A percentile compares a stretch with the other conserved stretches of the same genome.
These are phyloP conservation scores for Rhodomyrtus psidioides DNA, from an alignment of 441 rosid species.

Conservation along the genomic window DNA sequence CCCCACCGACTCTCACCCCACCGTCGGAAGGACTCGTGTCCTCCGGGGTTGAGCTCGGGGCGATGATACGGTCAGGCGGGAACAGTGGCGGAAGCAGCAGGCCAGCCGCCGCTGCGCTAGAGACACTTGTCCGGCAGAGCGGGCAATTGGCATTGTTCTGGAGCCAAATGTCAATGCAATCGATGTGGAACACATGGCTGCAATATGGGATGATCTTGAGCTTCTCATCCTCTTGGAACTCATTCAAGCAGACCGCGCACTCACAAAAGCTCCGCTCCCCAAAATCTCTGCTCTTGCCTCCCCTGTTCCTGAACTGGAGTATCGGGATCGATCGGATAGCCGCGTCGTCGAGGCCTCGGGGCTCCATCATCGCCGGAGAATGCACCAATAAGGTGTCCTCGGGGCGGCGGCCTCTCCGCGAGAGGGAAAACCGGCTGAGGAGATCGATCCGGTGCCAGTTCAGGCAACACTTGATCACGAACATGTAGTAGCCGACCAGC, in stretches of 20 bases:
- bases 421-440: slow-evolving; percentile 42
- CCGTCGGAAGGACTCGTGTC: slow-evolving; percentile 26
- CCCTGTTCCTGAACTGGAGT: slow-evolving; percentile 48
- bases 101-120: neutral
- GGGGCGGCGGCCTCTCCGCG: slow-evolving; percentile 32
- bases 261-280: slow-evolving; percentile 37
- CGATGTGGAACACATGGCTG: slow-evolving; percentile 75
- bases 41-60: slow-evolving; percentile 34
- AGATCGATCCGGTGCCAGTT: slow-evolving; percentile 68
- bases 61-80: slow-evolving; percentile 18
- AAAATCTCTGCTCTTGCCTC: slow-evolving; percentile 7
- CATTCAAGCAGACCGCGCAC: slow-evolving; percentile 80
- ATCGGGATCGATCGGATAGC: slow-evolving; percentile 77
- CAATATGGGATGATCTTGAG: slow-evolving; percentile 68
- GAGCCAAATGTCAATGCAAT: slow-evolving; percentile 93
- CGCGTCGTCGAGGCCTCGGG: slow-evolving; percentile 71
- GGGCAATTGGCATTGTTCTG: slow-evolving; percentile 89
- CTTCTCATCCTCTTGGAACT: slow-evolving; percentile 82
- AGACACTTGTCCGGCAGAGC: slow-evolving; percentile 75
- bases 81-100: slow-evolving; percentile 5
- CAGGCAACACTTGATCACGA: slow-evolving; percentile 81
- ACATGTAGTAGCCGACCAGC: slow-evolving; percentile 76
- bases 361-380: slow-evolving; percentile 26
- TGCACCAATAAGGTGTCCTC: slow-evolving; percentile 41
- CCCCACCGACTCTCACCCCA: slow-evolving; percentile 18